Percentiles rank a stretch among this genome's conserved stretches.
Evolutionary conservation across 163 green algal genomes (phyloP).

Genomic region (Scenedesmus sp.): DNA sequence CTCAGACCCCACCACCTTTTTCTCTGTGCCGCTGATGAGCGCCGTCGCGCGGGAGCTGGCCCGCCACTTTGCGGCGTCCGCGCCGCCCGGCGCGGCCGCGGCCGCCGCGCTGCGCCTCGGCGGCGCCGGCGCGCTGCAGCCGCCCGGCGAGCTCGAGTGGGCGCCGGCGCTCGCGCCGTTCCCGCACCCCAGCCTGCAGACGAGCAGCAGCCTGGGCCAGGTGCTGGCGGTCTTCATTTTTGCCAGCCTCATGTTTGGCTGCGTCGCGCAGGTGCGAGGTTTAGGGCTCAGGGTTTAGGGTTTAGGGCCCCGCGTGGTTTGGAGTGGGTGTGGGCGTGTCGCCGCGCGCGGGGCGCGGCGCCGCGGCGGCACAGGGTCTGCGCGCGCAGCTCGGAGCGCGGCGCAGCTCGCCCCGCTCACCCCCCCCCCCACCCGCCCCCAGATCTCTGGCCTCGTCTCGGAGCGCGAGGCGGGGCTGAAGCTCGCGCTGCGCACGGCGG

Average conservation of each 20-base stretch:
- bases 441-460: constrained; percentile 78
- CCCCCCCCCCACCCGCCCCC: no score
- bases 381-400: no score
- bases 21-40: constrained; percentile 82
- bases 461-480: constrained; percentile 85
- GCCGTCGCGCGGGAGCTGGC: constrained; percentile 79
- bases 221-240: constrained; percentile 86
- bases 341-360: no score
- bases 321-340: no score
- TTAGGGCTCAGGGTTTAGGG: no score
- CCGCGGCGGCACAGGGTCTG: no score
- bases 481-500: constrained; percentile 88
- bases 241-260: constrained; percentile 88
- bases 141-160: no score
- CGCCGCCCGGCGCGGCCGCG: background rate
- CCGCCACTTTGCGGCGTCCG: constrained; percentile 5
- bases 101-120: no score
- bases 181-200: constrained; percentile 67
- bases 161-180: constrained; percentile 37
- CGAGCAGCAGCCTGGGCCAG: constrained; percentile 54
- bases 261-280: constrained; percentile 71
- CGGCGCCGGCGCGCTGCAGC: no score
- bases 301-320: no score
- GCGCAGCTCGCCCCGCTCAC: no score
- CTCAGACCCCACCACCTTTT: constrained; percentile 83